These are phyloP conservation scores for Gonapodya sp. DNA, from an alignment of 192 early-diverging fungal genomes.

Conservation along the genomic window DNA sequence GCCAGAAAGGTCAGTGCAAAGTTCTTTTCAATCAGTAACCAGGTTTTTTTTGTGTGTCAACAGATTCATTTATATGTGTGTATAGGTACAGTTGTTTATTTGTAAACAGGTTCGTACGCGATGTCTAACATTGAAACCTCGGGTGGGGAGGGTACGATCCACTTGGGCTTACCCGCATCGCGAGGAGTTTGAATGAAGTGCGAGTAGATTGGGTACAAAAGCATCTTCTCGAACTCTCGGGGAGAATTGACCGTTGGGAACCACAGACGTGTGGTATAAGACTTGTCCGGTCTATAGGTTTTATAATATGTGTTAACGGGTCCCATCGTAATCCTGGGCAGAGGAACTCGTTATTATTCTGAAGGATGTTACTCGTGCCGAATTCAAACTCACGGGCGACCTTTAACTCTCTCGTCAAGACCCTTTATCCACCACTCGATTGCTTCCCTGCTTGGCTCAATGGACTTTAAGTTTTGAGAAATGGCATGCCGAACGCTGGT, in stretches of 20 bases:
- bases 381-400: not conserved
- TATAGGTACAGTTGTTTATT: no score
- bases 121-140: not conserved
- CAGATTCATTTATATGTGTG: no score
- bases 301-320: not conserved
- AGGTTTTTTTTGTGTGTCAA: no score
- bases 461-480: not conserved
- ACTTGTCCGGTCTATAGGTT: not conserved
- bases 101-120: not conserved
- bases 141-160: not conserved
- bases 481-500: not conserved
- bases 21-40: no score
- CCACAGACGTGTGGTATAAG: constrained; percentile 3
- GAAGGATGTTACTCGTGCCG: not conserved
- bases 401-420: not conserved
- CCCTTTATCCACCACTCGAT: constrained; percentile 4
- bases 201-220: not conserved
- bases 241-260: not conserved
- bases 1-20: no score
- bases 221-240: not conserved
- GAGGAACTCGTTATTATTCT: not conserved
- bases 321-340: not conserved
- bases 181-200: not conserved
- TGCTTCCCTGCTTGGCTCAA: not conserved
- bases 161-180: not conserved